Conservation (phyloP, 2,329 filamentous ascomycete genomes). For the Sarocladium kiliense region DNA sequence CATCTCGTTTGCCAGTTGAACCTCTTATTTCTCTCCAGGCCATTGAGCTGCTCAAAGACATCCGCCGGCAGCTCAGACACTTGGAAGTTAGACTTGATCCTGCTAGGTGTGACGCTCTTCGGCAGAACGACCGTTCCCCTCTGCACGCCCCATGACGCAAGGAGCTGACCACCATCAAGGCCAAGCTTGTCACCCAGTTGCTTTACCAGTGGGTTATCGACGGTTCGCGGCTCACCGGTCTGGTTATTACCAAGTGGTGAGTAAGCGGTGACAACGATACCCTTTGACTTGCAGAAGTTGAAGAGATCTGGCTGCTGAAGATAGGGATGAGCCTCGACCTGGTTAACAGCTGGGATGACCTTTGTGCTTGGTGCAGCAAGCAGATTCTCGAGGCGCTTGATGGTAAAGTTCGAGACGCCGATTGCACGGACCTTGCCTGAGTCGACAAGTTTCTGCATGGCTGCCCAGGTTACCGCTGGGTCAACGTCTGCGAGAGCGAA, state of each 20-base stretch:
- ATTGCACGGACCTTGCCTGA: constrained; percentile 38
- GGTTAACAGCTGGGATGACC: constrained; percentile 57
- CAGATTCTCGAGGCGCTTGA: constrained; percentile 34
- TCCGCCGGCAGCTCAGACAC: constrained; percentile 30
- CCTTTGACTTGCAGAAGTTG: constrained; percentile 50
- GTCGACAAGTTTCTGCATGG: constrained; percentile 33
- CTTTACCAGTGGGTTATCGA: constrained; percentile 43
- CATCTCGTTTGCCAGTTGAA: constrained; percentile 37
- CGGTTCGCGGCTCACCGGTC: constrained; percentile 35
- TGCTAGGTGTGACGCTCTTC: constrained; percentile 59
- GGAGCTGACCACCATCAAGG: constrained; percentile 33
- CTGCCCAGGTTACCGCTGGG: constrained; percentile 35
- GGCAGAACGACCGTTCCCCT: constrained; percentile 61
- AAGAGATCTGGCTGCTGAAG: constrained; percentile 57
- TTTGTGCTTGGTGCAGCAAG: constrained; percentile 37
- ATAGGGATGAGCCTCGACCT: constrained; percentile 66
- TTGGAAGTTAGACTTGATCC: constrained; percentile 60
- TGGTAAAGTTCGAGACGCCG: constrained; percentile 46
- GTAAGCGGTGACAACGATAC: constrained; percentile 59
- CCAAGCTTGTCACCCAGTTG: constrained; percentile 39
- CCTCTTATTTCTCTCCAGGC: constrained; percentile 34
- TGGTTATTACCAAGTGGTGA: constrained; percentile 57
- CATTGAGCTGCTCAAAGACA: constrained; percentile 29
- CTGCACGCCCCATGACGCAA: constrained; percentile 54
- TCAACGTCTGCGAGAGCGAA: constrained; percentile 54